Conservation (phyloP, 345 rosid genomes). For the Xanthoceras sorbifolium region DNA sequence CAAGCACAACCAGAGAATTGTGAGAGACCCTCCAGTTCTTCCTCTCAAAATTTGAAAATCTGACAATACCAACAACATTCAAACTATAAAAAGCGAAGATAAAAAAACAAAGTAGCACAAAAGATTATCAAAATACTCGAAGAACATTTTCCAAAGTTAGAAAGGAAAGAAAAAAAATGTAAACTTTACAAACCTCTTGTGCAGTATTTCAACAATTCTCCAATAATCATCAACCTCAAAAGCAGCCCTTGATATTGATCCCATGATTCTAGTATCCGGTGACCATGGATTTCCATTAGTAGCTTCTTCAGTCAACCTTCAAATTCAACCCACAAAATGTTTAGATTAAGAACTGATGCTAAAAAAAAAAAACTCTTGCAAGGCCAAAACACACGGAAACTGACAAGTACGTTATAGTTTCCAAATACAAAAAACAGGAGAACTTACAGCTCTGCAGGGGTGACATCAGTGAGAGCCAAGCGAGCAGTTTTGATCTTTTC, state of each 20-base stretch:
- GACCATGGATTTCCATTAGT: conserved; percentile 62
- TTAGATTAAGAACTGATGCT: conserved; percentile 16
- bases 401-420: neutral
- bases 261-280: conserved; percentile 63
- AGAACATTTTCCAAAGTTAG: neutral
- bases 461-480: conserved; percentile 85
- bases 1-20: conserved; percentile 72
- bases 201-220: conserved; percentile 77
- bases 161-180: neutral
- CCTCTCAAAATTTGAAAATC: conserved; percentile 70
- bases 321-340: conserved; percentile 12
- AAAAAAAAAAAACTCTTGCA: neutral
- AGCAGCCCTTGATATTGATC: conserved; percentile 85
- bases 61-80: conserved; percentile 21
- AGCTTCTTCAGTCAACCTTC: conserved; percentile 86
- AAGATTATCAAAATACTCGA: neutral
- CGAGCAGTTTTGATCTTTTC: conserved; percentile 92
- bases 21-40: conserved; percentile 80
- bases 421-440: neutral
- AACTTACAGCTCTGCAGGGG: conserved; percentile 66
- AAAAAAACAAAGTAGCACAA: neutral
- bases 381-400: neutral
- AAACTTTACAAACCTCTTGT: conserved; percentile 55
- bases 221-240: conserved; percentile 88
- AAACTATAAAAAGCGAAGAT: neutral